These are phyloP conservation scores for Elymus sibiricus DNA, from an alignment of 176 grass and related monocot species.

Conservation along the genomic window DNA sequence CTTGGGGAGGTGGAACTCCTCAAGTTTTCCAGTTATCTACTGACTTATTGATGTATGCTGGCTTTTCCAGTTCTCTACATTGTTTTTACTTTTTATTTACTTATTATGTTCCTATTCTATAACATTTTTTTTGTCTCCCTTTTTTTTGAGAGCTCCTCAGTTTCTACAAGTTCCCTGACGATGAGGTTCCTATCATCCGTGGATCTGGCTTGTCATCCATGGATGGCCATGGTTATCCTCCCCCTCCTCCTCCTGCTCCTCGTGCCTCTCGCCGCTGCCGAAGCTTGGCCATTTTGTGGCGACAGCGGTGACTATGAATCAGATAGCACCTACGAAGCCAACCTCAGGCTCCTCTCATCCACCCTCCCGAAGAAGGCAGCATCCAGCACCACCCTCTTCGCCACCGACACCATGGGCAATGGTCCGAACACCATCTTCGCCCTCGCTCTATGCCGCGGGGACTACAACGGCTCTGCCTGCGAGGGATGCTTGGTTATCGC, in stretches of 20 bases:
- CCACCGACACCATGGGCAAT: neutral
- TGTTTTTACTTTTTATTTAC: neutral
- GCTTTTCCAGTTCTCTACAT: neutral
- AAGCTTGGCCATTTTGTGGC: neutral
- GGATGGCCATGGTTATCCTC: neutral
- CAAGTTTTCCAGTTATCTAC: no score
- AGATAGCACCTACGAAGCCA: constrained; percentile 26
- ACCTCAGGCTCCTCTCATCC: constrained; percentile 34
- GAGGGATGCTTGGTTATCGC: constrained; percentile 8
- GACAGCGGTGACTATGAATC: constrained; percentile 18
- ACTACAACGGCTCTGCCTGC: constrained; percentile 11
- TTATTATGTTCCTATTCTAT: neutral
- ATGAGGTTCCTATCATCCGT: constrained; percentile 84
- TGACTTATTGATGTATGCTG: constrained; percentile 34
- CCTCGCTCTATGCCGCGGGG: constrained; percentile 40
- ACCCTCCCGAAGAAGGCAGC: constrained; percentile 7
- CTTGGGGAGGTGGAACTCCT: constrained; percentile 90
- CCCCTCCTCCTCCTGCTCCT: no score
- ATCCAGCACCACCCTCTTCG: constrained; percentile 14
- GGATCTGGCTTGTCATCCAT: constrained; percentile 53
- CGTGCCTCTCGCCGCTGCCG: neutral
- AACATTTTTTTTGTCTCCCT: constrained; percentile 12
- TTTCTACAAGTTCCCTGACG: constrained; percentile 92
- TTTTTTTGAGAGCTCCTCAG: constrained; percentile 43
- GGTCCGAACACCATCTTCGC: constrained; percentile 4